These are phyloP conservation scores for Periconia macrospinosa DNA, from an alignment of 2,329 filamentous ascomycete species.

Conservation along the genomic window DNA sequence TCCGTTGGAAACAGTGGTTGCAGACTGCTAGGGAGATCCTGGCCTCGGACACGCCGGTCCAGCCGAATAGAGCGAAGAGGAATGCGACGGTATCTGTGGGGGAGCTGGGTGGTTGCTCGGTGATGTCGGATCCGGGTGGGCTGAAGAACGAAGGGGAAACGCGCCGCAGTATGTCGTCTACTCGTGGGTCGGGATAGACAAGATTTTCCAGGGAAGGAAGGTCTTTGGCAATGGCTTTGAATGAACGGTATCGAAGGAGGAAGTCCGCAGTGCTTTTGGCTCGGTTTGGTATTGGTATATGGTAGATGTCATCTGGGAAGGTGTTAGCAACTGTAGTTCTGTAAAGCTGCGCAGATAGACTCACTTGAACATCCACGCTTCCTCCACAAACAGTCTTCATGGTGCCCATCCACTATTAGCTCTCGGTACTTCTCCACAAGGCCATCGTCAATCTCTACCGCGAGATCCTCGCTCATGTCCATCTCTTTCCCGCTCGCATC, in stretches of 20 bases:
- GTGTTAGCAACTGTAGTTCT: slow-evolving; percentile 20
- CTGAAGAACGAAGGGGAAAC: slow-evolving; percentile 28
- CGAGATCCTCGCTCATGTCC: slow-evolving; percentile 52
- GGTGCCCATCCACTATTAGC: slow-evolving; percentile 74
- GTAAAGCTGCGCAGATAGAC: slow-evolving; percentile 12
- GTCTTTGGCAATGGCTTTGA: slow-evolving; percentile 35
- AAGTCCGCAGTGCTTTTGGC: slow-evolving; percentile 41
- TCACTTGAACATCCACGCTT: slow-evolving; percentile 83
- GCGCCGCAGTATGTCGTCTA: slow-evolving; percentile 28
- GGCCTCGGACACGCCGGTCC: slow-evolving; percentile 57
- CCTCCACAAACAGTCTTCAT: slow-evolving; percentile 82
- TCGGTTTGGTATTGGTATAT: slow-evolving; percentile 51
- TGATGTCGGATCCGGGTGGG: slow-evolving; percentile 11
- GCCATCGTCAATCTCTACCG: slow-evolving; percentile 57
- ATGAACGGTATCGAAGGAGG: slow-evolving; percentile 44
- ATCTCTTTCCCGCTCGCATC: slow-evolving; percentile 47
- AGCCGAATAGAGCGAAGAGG: slow-evolving; percentile 49
- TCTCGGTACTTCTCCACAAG: slow-evolving; percentile 76
- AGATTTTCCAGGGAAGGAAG: slow-evolving; percentile 38
- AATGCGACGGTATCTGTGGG: slow-evolving; percentile 30
- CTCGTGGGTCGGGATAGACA: slow-evolving; percentile 31
- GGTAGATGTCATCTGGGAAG: slow-evolving; percentile 62
- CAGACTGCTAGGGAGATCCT: slow-evolving; percentile 78
- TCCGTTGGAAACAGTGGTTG: slow-evolving; percentile 79
- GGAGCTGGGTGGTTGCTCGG: slow-evolving; percentile 18